A percentile compares a stretch with the other conserved stretches of the same genome.
Conservation (phyloP, 2,329 filamentous ascomycete genomes). For the Immersiporthe knoxdaviesiana region DNA sequence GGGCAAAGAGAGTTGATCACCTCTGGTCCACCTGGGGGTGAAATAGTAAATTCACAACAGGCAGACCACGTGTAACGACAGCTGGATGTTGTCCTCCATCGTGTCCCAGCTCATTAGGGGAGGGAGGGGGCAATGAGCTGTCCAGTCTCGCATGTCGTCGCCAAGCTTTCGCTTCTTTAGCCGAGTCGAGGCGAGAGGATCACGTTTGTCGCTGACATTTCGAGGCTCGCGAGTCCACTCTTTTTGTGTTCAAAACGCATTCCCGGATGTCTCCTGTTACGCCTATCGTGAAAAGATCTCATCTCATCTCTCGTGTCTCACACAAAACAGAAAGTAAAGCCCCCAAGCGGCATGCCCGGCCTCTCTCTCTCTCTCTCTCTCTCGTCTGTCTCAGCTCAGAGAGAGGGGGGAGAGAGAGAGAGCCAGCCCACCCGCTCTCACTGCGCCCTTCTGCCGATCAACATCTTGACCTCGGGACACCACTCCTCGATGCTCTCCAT, state of each 20-base stretch:
- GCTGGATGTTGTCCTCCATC: not conserved
- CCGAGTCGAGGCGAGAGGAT: not conserved
- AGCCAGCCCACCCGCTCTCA: not conserved
- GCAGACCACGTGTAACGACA: not conserved
- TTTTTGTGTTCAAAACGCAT: not conserved
- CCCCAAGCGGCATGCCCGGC: not conserved
- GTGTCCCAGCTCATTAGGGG: not conserved
- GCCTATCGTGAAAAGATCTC: not conserved
- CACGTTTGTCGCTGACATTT: not conserved
- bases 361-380: not conserved
- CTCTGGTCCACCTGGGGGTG: not conserved
- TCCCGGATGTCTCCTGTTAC: not conserved
- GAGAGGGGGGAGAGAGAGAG: not conserved
- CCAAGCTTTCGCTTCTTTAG: constrained; percentile 7
- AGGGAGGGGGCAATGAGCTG: not conserved
- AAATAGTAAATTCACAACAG: not conserved
- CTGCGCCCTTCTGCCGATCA: constrained; percentile 27
- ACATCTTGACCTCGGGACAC: constrained; percentile 30
- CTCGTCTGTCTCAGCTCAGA: not conserved
- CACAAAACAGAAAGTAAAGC: not conserved
- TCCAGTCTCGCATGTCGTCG: not conserved
- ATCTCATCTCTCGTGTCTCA: not conserved
- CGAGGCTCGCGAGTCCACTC: not conserved
- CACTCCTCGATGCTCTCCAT: constrained; percentile 27
- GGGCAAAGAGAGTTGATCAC: not conserved